A percentile compares a stretch with the other conserved stretches of the same genome.
Conservation (phyloP, 179 eudicot genomes). For the Silene coronaria region DNA sequence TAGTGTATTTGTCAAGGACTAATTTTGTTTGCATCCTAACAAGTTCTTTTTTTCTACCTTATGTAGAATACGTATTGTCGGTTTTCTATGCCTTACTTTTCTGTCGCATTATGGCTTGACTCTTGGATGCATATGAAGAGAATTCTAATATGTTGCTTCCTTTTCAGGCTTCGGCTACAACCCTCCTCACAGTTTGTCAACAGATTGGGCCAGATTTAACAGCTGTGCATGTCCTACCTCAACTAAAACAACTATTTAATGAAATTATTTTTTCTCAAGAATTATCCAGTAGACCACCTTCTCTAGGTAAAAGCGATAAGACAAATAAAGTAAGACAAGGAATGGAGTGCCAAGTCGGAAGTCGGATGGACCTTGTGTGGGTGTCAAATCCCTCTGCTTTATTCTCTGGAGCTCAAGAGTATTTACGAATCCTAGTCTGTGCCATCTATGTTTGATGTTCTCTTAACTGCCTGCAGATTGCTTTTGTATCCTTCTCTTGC, state of each 20-base stretch:
- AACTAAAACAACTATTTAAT: conserved; percentile 70
- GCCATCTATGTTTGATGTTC: conserved; percentile 16
- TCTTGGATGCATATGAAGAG: conserved; percentile 11
- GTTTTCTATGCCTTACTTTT: background rate
- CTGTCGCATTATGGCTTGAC: background rate
- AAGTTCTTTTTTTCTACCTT: background rate
- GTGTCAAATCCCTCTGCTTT: conserved; percentile 29
- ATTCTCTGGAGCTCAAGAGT: background rate
- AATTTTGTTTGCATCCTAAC: background rate
- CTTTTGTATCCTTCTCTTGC: conserved; percentile 83
- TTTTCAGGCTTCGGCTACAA: conserved; percentile 68
- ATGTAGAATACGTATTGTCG: background rate
- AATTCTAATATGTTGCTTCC: conserved; percentile 1
- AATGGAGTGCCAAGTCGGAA: conserved; percentile 43
- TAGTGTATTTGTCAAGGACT: background rate
- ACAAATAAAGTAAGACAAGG: conserved; percentile 30
- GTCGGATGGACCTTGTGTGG: conserved; percentile 88
- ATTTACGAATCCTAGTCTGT: conserved; percentile 1
- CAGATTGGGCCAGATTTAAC: conserved; percentile 85
- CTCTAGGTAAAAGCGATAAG: conserved; percentile 35
- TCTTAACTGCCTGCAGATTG: conserved; percentile 45
- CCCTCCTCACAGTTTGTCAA: conserved; percentile 71
- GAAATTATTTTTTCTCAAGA: conserved; percentile 90
- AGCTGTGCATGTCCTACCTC: conserved; percentile 74
- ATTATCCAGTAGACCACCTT: conserved; percentile 33